These are phyloP conservation scores for Sodiomyces alkalinus DNA, from an alignment of 2,329 filamentous ascomycete genomes.

Conservation along the genomic window DNA sequence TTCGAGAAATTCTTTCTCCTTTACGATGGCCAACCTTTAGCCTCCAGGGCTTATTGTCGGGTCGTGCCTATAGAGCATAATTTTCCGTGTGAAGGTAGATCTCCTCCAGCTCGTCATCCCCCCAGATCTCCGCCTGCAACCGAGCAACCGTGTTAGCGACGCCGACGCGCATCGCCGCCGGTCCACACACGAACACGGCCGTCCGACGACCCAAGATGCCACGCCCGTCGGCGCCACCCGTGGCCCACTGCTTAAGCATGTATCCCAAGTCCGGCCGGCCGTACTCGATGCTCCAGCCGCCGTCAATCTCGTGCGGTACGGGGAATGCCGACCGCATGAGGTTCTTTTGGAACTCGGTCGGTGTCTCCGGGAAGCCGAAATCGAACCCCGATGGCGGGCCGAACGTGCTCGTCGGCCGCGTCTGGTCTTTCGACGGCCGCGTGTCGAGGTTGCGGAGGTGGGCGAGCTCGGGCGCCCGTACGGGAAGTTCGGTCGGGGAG, in stretches of 20 bases:
- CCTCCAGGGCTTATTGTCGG: too few species aligned
- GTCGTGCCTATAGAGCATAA: constrained; percentile 75
- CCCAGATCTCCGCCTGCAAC: constrained; percentile 73
- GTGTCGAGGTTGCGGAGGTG: constrained; percentile 33
- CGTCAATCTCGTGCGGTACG: constrained; percentile 48
- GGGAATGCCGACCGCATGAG: constrained; percentile 85
- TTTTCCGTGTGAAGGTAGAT: constrained; percentile 93
- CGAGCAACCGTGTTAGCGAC: constrained; percentile 75
- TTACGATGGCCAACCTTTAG: too few species aligned
- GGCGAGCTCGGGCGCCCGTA: constrained; percentile 37
- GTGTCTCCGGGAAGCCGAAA: constrained; percentile 70
- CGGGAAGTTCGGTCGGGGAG: constrained; percentile 12
- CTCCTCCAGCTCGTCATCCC: constrained; percentile 64
- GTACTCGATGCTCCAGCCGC: constrained; percentile 87
- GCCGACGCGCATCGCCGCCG: constrained; percentile 71
- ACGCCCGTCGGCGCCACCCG: constrained; percentile 48
- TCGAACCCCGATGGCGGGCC: constrained; percentile 51
- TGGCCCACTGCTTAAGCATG: constrained; percentile 71
- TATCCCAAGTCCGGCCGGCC: constrained; percentile 77
- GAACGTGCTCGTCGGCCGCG: constrained; percentile 39
- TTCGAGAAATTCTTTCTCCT: too few species aligned
- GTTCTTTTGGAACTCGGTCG: constrained; percentile 77
- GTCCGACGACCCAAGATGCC: constrained; percentile 65
- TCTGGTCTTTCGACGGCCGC: constrained; percentile 10
- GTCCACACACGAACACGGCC: constrained; percentile 87